Evolutionary conservation across 2,329 filamentous ascomycete species (phyloP).

Genomic region (Hyphodiscus sp.): DNA sequence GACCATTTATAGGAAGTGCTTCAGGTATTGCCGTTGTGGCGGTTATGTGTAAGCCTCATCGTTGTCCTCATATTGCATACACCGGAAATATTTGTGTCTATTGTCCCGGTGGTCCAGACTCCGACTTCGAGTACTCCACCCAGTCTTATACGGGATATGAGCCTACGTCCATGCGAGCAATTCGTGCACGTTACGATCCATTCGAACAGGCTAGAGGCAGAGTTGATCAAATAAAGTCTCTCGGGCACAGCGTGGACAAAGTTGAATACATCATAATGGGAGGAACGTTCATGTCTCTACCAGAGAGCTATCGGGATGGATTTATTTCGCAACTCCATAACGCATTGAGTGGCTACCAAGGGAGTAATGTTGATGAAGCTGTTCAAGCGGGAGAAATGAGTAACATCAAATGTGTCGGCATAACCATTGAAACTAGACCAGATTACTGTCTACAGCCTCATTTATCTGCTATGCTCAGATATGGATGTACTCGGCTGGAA

Average conservation of each 20-base stretch:
- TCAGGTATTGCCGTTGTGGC: conserved; percentile 97
- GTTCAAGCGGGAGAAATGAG: conserved; percentile 94
- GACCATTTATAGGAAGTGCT: conserved; percentile 61
- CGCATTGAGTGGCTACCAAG: conserved; percentile 91
- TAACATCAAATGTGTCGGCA: conserved; percentile 94
- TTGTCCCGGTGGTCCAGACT: conserved; percentile 94
- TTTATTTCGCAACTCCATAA: conserved; percentile 97
- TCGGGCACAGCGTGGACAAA: conserved; percentile 97
- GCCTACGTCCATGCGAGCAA: conserved; percentile 96
- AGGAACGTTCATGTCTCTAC: conserved; percentile 95
- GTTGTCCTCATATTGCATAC: conserved; percentile 96
- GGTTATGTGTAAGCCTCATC: conserved; percentile 98
- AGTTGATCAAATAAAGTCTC: conserved; percentile 91
- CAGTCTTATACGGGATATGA: conserved; percentile 99
- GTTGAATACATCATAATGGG: conserved; percentile 99
- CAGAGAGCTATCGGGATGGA: conserved; percentile 80
- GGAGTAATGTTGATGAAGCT: conserved; percentile 88
- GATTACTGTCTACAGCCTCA: conserved; percentile 98
- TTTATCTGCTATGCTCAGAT: conserved; percentile 91
- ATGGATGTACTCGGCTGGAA: conserved; percentile 90
- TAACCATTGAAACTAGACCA: conserved; percentile 94
- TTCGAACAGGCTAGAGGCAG: conserved; percentile 95
- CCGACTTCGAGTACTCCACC: conserved; percentile 98
- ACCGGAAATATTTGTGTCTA: conserved; percentile 99
- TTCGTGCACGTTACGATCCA: conserved; percentile 92